Base-by-base conservation (phyloP, 441 rosid species). In the Gossypium gossypioides region DNA sequence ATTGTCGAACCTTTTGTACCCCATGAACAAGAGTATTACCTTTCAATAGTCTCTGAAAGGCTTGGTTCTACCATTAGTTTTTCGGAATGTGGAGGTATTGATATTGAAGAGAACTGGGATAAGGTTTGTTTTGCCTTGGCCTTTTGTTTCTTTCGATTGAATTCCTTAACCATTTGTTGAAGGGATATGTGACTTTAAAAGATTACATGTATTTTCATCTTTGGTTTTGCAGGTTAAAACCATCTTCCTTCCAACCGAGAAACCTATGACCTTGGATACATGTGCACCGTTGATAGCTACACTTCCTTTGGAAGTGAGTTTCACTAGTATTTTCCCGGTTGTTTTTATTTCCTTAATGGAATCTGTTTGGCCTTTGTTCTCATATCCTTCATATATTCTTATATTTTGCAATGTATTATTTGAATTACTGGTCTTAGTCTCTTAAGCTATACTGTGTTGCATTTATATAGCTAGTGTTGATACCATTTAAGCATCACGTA, bases 41-140 rank as follows among this genome's bases (percentile, higher is more conserved):
- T 88, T 67, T 85, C 89, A 15, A 72, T 92, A 7, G 87, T 88
- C 29, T 92, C 94, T 15, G 96, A 92, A 34, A 87, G 97, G 83
- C 92, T 90, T 74, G 92, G 96, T 50, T 82, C 84, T 79, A 85
- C 87, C 73, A 75, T 92, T 71, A 88, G 91, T 81, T 92, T 90
- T 78, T 92, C 96, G 15, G 94, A 88, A 78, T 92, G 94, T 69
- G 96, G 96, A 0, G 97, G 97, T 6, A 88, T 89, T 79, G 97
- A 91, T 57, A 89, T 91, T 56, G 97, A 91, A 86, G 97, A 89
- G 80, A 91, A 91, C 69, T 91, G 93, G 97, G 93, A 88, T 81
- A 91, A 91, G 85, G 96, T 81, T 76, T 68, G 37, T 16, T 68
- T 22, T 29, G 21, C 32, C 32, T 54, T 55, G 12, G 68, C 27